Base-by-base conservation (phyloP, 257 asterid species). In the Petrea volubilis region DNA sequence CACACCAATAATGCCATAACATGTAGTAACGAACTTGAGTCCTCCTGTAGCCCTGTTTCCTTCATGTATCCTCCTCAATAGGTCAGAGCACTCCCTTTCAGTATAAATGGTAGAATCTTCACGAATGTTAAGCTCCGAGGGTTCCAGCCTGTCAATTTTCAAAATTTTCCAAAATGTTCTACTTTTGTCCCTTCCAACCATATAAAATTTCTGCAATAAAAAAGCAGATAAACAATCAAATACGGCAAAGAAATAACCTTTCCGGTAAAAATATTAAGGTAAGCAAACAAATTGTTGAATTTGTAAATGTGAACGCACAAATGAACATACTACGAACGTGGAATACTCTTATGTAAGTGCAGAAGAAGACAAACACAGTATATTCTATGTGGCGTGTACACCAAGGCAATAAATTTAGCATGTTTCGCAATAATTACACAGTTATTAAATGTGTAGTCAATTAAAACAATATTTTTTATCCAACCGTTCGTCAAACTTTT, bases 1-100 rank as follows among this genome's bases (percentile, higher is more conserved):
- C 96, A 9, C 81, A 95, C 99, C 99, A 79, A 90, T 92, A 72
- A 95, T 91, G 75, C 99, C 99, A 84, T 95, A 95, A 75, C 99
- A 95, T 61, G 92, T 79, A 56, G 99, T 90, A 67, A 95, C 93
- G 81, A 91, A 88, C 57, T 68, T 91, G 65, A 95, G 95, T 28
- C 99, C 99, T 64, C 99, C 99, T 4, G 98, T 89, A 23, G 88
- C 72, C 53, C 20, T 85, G 83, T 95, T 95, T 57, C 99, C 99
- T 73, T 89, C 97, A 31, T 91, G 92, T 82, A 89, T 88, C 87
- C 93, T 91, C 82, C 88, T 86, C 83, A 95, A 72, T 41, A 95
- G 77, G 56, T 91, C 99, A 29, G 96, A 91, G 80, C 99, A 95
- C 87, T 95, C 99, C 66, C 78, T 78, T 82, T 84, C 95, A 58